Evolutionary conservation across 345 rosid genomes (phyloP).

Genomic region (Lumnitzera racemosa): DNA sequence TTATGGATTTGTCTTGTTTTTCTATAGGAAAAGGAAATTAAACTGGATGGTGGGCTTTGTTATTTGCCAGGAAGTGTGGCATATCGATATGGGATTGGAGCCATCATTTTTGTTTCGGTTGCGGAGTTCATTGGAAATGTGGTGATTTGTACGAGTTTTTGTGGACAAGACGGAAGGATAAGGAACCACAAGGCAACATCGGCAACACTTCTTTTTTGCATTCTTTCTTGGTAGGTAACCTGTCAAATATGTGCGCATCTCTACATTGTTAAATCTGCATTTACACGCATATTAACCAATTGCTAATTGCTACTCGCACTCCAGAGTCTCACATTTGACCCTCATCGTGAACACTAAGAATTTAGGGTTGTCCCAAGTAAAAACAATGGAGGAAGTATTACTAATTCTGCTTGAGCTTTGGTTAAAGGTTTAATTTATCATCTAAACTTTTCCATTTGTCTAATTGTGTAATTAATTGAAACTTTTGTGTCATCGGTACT

Average conservation of each 20-base stretch:
- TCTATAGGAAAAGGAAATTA: constrained; percentile 49
- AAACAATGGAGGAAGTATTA: no score
- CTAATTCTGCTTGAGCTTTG: no score
- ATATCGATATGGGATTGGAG: constrained; percentile 42
- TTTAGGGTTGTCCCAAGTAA: no score
- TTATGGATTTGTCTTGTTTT: not conserved
- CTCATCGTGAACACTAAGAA: no score
- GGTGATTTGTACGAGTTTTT: constrained; percentile 19
- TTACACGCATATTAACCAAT: not conserved
- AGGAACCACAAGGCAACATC: constrained; percentile 8
- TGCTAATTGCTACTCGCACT: not conserved
- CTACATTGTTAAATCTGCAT: not conserved
- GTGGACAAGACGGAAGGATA: constrained; percentile 11
- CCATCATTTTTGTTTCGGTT: constrained; percentile 34
- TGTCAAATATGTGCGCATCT: not conserved
- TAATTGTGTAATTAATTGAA: no score
- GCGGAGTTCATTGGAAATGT: constrained; percentile 56
- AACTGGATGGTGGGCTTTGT: constrained; percentile 53
- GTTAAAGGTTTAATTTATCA: no score
- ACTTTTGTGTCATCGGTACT: no score
- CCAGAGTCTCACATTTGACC: no score
- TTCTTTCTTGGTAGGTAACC: constrained; percentile 56
- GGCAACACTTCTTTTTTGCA: constrained; percentile 28
- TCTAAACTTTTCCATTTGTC: no score
- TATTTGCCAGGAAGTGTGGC: constrained; percentile 43